phyloP scores from a whole-genome alignment of 306 rosid genomes.

The Gillenia trifoliata region DNA sequence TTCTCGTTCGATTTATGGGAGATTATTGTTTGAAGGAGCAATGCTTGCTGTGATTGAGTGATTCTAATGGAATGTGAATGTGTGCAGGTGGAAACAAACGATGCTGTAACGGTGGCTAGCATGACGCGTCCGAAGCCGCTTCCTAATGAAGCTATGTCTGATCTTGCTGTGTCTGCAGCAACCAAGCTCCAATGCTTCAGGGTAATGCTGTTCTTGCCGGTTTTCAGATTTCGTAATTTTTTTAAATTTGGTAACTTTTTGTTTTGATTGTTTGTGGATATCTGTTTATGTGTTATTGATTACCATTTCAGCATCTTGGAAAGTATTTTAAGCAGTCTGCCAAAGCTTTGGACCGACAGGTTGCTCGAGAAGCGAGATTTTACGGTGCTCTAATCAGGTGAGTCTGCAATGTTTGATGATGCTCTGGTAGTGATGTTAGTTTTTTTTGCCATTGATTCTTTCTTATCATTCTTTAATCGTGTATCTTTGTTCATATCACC shows the following conservation, averaged over 20 bases:
- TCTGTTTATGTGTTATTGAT: slow-evolving; percentile 9
- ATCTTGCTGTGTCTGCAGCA: slow-evolving; percentile 87
- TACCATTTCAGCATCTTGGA: slow-evolving; percentile 66
- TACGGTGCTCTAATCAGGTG: slow-evolving; percentile 92
- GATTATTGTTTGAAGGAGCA: not conserved
- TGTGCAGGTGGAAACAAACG: slow-evolving; percentile 78
- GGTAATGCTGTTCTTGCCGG: slow-evolving; percentile 24
- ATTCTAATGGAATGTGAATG: slow-evolving; percentile 13
- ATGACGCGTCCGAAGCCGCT: slow-evolving; percentile 77
- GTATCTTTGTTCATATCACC: not conserved
- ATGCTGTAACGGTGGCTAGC: slow-evolving; percentile 88
- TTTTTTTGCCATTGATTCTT: not conserved
- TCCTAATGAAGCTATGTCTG: slow-evolving; percentile 76
- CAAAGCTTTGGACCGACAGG: slow-evolving; percentile 85
- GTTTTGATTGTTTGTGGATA: not conserved
- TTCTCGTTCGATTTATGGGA: not conserved
- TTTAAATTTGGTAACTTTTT: not conserved
- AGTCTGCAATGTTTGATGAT: slow-evolving; percentile 3
- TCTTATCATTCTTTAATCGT: not conserved
- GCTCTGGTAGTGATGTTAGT: not conserved
- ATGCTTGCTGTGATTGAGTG: not conserved
- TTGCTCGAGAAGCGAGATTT: slow-evolving; percentile 91
- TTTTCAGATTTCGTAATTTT: not conserved
- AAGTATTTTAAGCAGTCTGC: slow-evolving; percentile 93
- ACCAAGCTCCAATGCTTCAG: slow-evolving; percentile 84